Percentiles rank a stretch among this genome's conserved stretches.
Conservation (phyloP, 306 rosid genomes). For the Begonia peltatifolia region DNA sequence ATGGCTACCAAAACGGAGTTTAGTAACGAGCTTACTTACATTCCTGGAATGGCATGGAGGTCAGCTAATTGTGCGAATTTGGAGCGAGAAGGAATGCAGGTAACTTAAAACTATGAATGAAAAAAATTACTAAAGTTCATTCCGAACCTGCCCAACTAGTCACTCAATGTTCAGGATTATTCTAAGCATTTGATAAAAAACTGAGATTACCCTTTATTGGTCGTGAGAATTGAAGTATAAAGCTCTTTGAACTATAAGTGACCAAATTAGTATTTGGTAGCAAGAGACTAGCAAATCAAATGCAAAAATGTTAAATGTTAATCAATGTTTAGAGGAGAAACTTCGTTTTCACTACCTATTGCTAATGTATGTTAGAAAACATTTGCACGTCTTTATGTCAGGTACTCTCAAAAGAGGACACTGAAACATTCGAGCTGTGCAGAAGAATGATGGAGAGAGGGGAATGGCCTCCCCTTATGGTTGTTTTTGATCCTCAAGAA, state of each 20-base stretch:
- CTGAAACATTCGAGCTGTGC: slow-evolving; percentile 54
- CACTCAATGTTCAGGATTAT: no score
- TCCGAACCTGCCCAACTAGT: no score
- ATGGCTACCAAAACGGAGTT: slow-evolving; percentile 54
- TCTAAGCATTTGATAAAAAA: no score
- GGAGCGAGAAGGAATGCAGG: slow-evolving; percentile 95
- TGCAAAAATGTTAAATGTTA: no score
- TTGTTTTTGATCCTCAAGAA: slow-evolving; percentile 84
- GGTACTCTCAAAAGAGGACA: slow-evolving; percentile 71
- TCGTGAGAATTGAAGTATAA: background rate
- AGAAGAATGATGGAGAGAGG: slow-evolving; percentile 80
- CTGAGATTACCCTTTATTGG: background rate
- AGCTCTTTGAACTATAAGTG: no score
- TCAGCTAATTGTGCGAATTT: slow-evolving; percentile 50
- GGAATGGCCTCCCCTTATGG: slow-evolving; percentile 91
- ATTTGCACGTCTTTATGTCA: slow-evolving; percentile 15
- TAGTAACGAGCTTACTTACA: slow-evolving; percentile 57
- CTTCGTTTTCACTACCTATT: no score
- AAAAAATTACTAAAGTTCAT: no score
- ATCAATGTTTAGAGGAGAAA: no score
- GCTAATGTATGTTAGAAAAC: background rate
- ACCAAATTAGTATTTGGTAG: no score
- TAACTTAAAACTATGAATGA: slow-evolving; percentile 6
- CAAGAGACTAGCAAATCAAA: no score
- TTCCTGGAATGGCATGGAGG: slow-evolving; percentile 64